These are phyloP conservation scores for Suhomyces sp. DNA, from an alignment of 805 yeast species.

Conservation along the genomic window DNA sequence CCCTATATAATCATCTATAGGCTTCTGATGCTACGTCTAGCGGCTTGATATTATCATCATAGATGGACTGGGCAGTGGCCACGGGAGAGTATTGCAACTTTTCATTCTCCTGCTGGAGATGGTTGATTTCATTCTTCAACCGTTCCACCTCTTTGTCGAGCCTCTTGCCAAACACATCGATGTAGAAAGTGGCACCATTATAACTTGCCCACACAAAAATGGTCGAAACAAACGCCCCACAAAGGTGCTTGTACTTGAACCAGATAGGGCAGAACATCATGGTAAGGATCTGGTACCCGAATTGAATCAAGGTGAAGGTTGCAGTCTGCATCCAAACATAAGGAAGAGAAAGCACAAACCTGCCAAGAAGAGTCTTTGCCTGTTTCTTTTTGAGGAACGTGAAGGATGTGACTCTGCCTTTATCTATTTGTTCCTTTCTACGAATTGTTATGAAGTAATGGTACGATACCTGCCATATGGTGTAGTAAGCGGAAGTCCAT, in stretches of 20 bases:
- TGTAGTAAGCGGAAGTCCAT: conserved; percentile 77
- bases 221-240: conserved; percentile 61
- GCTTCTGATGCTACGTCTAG: neutral
- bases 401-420: conserved; percentile 85
- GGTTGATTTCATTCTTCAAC: conserved; percentile 67
- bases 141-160: conserved; percentile 80
- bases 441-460: conserved; percentile 89
- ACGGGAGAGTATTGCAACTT: conserved; percentile 9
- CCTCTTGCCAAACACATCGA: conserved; percentile 87
- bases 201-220: conserved; percentile 81
- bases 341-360: conserved; percentile 76
- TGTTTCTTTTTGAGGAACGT: conserved; percentile 76
- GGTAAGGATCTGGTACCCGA: conserved; percentile 77
- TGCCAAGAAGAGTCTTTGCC: conserved; percentile 62
- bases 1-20: neutral
- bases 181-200: conserved; percentile 93
- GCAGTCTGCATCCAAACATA: conserved; percentile 79
- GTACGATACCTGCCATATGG: conserved; percentile 86
- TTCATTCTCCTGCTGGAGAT: conserved; percentile 41
- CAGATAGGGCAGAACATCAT: conserved; percentile 91
- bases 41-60: conserved; percentile 1
- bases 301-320: conserved; percentile 84
- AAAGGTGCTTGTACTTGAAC: conserved; percentile 66
- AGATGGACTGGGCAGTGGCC: neutral
- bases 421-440: conserved; percentile 72